Percentiles rank a stretch among this genome's conserved stretches.
phyloP scores from a whole-genome alignment of 768 basidiomycete genomes.

The Mrakia frigida region DNA sequence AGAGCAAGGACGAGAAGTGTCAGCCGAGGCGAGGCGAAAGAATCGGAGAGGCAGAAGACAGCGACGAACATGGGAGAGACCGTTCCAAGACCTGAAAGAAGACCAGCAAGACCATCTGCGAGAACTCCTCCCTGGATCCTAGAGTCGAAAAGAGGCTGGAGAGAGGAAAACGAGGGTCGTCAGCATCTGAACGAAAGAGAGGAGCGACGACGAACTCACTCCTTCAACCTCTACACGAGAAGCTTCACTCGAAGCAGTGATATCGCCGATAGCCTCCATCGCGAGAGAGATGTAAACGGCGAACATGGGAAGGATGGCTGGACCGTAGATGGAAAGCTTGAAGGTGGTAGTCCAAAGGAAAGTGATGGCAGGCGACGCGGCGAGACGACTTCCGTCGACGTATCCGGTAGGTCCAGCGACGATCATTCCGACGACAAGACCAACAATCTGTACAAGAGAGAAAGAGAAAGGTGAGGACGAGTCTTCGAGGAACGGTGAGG shows the following conservation, averaged over 20 bases:
- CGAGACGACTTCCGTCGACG: conserved; percentile 62
- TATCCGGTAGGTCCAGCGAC: conserved; percentile 75
- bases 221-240: conserved; percentile 69
- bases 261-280: conserved; percentile 80
- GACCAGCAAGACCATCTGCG: conserved; percentile 72
- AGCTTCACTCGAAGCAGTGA: conserved; percentile 69
- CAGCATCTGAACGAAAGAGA: background rate
- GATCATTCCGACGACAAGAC: conserved; percentile 70
- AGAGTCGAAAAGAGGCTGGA: conserved; percentile 62
- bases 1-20: background rate
- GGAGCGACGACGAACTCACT: conserved; percentile 10
- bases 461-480: background rate
- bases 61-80: conserved; percentile 60
- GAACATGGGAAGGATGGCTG: conserved; percentile 53
- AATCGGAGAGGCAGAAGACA: background rate
- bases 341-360: conserved; percentile 69
- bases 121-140: conserved; percentile 78
- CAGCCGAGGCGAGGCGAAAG: background rate
- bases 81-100: conserved; percentile 73
- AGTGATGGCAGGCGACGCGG: conserved; percentile 66
- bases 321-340: conserved; percentile 68
- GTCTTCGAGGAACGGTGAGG: background rate
- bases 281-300: conserved; percentile 40
- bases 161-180: background rate
- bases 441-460: conserved; percentile 52